These are phyloP conservation scores for Draba incana DNA, from an alignment of 345 rosid species.

Conservation along the genomic window DNA sequence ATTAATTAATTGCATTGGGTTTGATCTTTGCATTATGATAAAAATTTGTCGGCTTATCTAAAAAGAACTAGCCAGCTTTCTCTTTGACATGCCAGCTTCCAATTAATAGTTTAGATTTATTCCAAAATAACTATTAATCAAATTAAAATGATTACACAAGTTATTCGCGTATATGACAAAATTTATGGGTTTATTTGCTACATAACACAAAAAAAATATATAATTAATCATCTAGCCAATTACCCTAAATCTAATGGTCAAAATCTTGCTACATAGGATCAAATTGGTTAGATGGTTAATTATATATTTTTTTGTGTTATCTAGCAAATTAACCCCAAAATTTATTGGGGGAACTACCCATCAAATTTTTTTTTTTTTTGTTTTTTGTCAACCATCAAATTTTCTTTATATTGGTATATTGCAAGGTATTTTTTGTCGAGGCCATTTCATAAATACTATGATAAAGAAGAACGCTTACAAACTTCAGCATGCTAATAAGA, in stretches of 20 bases:
- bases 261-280: too few relatives aligned
- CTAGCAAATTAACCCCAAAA: too few relatives aligned
- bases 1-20: not conserved
- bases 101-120: conserved; percentile 12
- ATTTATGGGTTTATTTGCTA: too few relatives aligned
- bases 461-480: not conserved
- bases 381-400: not conserved
- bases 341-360: not conserved
- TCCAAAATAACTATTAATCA: conserved; percentile 10
- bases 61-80: conserved; percentile 26
- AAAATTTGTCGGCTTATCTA: conserved; percentile 8
- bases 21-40: conserved; percentile 10
- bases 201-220: too few relatives aligned
- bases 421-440: too few relatives aligned
- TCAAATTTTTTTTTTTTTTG: not conserved
- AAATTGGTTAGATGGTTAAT: too few relatives aligned
- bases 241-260: too few relatives aligned
- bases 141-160: conserved; percentile 11
- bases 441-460: not conserved
- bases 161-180: conserved; percentile 12
- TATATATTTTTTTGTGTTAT: too few relatives aligned
- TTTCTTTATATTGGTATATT: not conserved
- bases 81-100: conserved; percentile 27
- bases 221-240: too few relatives aligned
- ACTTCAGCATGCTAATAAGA: conserved; percentile 23